Base-by-base conservation (phyloP, 2,329 filamentous ascomycete genomes). In the Cadophora gregata region DNA sequence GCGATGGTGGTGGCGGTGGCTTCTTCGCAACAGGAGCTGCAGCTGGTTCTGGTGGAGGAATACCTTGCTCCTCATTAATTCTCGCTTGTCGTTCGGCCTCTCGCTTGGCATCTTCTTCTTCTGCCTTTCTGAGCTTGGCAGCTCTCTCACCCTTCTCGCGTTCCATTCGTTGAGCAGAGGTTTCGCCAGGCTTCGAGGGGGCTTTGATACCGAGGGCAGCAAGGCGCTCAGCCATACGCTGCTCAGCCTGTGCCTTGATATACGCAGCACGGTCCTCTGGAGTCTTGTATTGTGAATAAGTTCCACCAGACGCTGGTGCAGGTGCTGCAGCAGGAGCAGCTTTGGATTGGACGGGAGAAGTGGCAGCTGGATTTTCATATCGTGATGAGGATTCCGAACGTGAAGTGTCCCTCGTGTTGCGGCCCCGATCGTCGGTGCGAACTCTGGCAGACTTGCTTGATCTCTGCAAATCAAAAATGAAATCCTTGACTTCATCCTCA, bases 191-290 rank as follows among this genome's bases (percentile, higher is more conserved):
- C 76, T 96, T 96, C 21, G 84, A 84, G 6, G 92, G 90, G 33
- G 93, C 89, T 78, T 93, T 97, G 77, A 99, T 91, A 42, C 96
- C 96, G 68, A 98, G 86, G 56, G 95, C 95, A 67, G 96, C 96
- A 75, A 99, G 87, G 67, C 96, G 90, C 79, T 98, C 96, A 42
- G 96, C 95, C 91, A 99, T 98, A 67, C 95, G 92, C 77, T 95
- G 93, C 78, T 98, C 94, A 9, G 96, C 96, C 78, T 97, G 95
- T 78, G 97, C 94, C 78, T 96, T 97, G 76, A 98, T 97, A 75
- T 96, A 97, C 5, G 95, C 93, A 42, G 96, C 93, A 64, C 96
- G 88, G 75, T 99, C 95, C 79, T 98, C 94, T 0, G 94, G 91
- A 0, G 94, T 97, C 79, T 92, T 93, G 78, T 96, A 96, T 4